phyloP scores from a whole-genome alignment of 1,284 basidiomycete genomes.

The Testicularia cyperi region DNA sequence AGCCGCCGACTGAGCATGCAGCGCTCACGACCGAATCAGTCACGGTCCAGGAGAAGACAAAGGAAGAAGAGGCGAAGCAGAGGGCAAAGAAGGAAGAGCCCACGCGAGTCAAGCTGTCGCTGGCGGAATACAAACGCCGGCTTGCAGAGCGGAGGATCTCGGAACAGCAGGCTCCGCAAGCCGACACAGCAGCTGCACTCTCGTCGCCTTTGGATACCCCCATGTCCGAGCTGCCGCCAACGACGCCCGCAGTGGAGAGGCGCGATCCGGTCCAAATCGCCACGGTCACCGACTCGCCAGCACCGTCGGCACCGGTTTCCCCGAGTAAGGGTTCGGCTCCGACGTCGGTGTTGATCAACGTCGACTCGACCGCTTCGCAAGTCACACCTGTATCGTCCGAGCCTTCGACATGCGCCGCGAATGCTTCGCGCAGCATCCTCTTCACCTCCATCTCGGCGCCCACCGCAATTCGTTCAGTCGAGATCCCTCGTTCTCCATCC shows the following conservation, averaged over 20 bases:
- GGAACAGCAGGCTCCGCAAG: constrained; percentile 11
- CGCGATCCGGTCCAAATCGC: too few species aligned
- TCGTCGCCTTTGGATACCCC: constrained; percentile 13
- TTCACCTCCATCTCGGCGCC: constrained; percentile 40
- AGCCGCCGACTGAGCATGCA: neutral
- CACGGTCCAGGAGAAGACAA: too few species aligned
- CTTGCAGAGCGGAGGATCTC: constrained; percentile 50
- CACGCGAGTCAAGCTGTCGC: constrained; percentile 47
- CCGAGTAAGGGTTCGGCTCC: too few species aligned
- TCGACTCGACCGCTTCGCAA: too few species aligned
- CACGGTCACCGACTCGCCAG: too few species aligned
- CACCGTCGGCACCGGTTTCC: too few species aligned
- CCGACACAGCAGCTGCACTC: constrained; percentile 5
- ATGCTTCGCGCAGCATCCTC: too few species aligned
- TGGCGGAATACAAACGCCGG: constrained; percentile 58
- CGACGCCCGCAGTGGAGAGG: too few species aligned
- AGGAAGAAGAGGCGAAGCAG: too few species aligned
- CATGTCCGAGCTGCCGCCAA: constrained; percentile 10
- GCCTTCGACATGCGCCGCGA: too few species aligned
- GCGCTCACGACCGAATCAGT: neutral
- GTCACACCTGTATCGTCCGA: too few species aligned
- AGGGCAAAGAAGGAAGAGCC: constrained; percentile 46
- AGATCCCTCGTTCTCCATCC: constrained; percentile 50
- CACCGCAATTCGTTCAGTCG: constrained; percentile 44
- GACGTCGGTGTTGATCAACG: too few species aligned